A percentile compares a stretch with the other conserved stretches of the same genome.
phyloP scores from a whole-genome alignment of 768 basidiomycete species.

The Lactifluus rugatus region DNA sequence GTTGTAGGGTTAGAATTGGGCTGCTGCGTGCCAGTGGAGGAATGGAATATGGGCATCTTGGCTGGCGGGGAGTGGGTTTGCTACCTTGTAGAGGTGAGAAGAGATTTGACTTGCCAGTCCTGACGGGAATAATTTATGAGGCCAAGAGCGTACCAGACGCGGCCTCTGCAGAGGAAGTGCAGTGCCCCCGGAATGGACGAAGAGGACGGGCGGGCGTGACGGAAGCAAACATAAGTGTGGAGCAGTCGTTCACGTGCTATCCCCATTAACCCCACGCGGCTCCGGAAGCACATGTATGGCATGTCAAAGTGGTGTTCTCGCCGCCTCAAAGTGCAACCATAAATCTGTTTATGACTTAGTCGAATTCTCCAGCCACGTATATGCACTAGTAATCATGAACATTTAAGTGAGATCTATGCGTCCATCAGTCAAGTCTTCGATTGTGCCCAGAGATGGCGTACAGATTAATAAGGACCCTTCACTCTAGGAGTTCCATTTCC shows the following conservation, averaged over 20 bases:
- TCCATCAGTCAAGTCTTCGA: neutral
- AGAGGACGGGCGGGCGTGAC: neutral
- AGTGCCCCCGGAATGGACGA: neutral
- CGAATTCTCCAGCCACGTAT: no score
- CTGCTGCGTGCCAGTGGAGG: neutral
- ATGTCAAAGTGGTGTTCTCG: no score
- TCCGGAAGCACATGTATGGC: no score
- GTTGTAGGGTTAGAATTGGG: conserved; percentile 31
- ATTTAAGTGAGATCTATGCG: no score
- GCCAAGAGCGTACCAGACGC: conserved; percentile 9
- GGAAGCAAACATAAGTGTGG: neutral
- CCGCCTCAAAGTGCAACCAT: no score
- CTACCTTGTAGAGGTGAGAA: neutral
- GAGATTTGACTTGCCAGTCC: neutral
- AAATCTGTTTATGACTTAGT: no score
- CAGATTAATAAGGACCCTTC: neutral
- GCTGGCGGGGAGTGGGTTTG: neutral
- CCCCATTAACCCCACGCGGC: no score
- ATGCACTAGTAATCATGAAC: no score
- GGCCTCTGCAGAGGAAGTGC: neutral
- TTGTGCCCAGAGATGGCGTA: neutral
- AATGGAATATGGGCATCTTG: conserved; percentile 5
- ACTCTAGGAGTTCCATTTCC: neutral
- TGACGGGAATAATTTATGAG: neutral
- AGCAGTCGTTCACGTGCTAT: neutral